phyloP scores from a whole-genome alignment of 2,329 filamentous ascomycete species.

The Diaporthe amygdali region DNA sequence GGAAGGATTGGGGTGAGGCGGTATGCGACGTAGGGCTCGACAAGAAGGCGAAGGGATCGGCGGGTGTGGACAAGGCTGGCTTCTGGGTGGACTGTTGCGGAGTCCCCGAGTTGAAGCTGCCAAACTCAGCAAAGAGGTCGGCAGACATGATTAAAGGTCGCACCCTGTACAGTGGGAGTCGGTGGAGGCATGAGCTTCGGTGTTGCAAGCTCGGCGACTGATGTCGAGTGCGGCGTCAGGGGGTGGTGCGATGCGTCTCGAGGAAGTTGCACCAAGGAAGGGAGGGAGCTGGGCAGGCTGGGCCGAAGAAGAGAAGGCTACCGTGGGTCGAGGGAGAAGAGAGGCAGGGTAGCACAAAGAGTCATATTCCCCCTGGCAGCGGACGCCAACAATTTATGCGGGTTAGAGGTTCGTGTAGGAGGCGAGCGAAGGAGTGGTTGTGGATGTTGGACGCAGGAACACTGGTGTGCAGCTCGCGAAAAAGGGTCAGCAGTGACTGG shows the following conservation, averaged over 20 bases:
- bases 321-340: background rate
- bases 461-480: conserved; percentile 8
- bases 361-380: conserved; percentile 10
- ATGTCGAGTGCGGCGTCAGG: background rate
- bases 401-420: conserved; percentile 9
- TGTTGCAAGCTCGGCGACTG: background rate
- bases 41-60: conserved; percentile 40
- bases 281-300: too few relatives aligned
- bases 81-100: conserved; percentile 29
- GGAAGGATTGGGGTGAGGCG: conserved; percentile 18
- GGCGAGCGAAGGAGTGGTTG: conserved; percentile 6
- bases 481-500: background rate
- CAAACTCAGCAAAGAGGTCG: conserved; percentile 70
- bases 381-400: background rate
- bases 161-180: background rate
- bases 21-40: conserved; percentile 26
- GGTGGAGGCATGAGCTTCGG: conserved; percentile 7
- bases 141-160: conserved; percentile 58
- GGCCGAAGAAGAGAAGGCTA: background rate
- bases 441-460: background rate
- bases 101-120: conserved; percentile 48
- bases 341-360: background rate
- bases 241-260: background rate
- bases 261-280: background rate
- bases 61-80: conserved; percentile 21